Percentiles rank a stretch among this genome's conserved stretches.
Conservation (phyloP, 331 rosid species). For the Acacia pycnantha region DNA sequence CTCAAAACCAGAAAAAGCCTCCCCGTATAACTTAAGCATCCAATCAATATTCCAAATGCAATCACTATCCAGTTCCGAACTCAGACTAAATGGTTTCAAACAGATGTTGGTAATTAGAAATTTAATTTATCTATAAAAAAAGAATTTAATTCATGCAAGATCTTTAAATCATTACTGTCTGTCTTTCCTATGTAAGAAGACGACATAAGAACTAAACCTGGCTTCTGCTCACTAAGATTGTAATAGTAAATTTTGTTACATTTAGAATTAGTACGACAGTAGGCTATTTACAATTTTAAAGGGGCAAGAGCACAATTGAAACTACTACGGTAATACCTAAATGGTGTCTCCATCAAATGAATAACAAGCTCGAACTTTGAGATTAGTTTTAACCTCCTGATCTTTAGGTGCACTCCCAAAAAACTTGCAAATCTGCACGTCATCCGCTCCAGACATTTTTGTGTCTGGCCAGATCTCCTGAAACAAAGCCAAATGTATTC, state of each 20-base stretch:
- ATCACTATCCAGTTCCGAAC: neutral
- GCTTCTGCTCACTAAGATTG: neutral
- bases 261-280: neutral
- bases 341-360: constrained; percentile 5
- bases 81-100: neutral
- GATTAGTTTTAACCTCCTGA: constrained; percentile 36
- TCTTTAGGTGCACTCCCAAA: constrained; percentile 26
- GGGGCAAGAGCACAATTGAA: neutral
- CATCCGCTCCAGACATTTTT: constrained; percentile 21
- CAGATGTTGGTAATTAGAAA: neutral
- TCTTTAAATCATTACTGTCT: neutral
- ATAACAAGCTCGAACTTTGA: neutral
- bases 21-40: neutral
- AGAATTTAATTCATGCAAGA: neutral
- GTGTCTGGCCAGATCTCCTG: constrained; percentile 29
- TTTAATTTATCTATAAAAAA: neutral
- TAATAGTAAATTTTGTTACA: neutral
- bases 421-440: constrained; percentile 3
- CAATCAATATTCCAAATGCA: neutral
- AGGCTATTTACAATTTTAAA: neutral
- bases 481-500: constrained; percentile 27
- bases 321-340: neutral
- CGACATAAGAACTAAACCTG: neutral
- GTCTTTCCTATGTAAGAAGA: neutral
- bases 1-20: neutral